Evolutionary conservation across 371 early-diverging fungal genomes (phyloP), one percentile per base, ranked within the genome.

Genomic region (Apophysomyces ossiformis): DNA sequence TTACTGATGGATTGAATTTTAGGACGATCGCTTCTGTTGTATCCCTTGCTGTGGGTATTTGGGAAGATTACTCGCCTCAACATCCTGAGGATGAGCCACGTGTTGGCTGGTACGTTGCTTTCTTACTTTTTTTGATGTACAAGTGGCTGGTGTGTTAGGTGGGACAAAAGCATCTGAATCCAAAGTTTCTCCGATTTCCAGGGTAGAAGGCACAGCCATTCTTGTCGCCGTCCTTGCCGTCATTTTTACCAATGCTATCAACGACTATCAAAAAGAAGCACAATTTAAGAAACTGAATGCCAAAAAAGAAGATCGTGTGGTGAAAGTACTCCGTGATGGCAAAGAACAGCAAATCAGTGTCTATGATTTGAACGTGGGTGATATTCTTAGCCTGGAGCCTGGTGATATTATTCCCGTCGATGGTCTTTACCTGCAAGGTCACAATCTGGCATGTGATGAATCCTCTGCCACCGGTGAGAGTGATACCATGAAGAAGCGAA

Each of bases 201-300:
- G 77, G 92, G 87, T 95, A 1, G 94, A 94, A 77, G 96, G 96
- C 58, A 87, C 89, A 5, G 95, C 97, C 44, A 98, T 97, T 72
- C 76, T 93, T 37, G 83, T 89, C 7, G 96, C 96, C 21, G 96
- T 98, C 26, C 78, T 95, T 5, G 92, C 95, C 26, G 97, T 98
- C 9, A 87, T 97, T 46, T 81, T 93, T 13, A 95, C 98, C 59
- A 95, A 95, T 60, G 93, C 96, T 37, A 90, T 95, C 72, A 99
- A 97, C 71, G 97, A 99, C 77, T 98, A 93, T 81, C 90, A 93
- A 76, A 96, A 98, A 79, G 98, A 97, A 77, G 83, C 81, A 58
- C 96, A 97, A 80, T 98, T 98, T 84, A 92, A 93, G 66, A 90
- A 91, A 70, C 88, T 98, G 50, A 93, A 92, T 70, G 92, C 93